Evolutionary conservation across 768 basidiomycete genomes (phyloP).

Genomic region (Suillus hirtellus): DNA sequence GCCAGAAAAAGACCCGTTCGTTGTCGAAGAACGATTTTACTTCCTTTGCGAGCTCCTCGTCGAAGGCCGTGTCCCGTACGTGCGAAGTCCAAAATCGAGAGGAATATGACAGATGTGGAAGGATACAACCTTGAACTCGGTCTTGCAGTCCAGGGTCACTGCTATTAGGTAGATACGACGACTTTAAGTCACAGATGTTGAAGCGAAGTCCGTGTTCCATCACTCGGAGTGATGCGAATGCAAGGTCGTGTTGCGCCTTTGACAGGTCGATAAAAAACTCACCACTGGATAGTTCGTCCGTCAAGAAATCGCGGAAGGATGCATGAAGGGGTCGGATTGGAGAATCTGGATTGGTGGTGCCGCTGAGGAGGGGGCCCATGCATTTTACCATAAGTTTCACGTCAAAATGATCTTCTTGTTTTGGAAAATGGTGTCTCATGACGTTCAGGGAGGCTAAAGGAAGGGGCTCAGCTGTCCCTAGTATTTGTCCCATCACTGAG

Average conservation of each 20-base stretch:
- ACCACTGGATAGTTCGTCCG: conserved; percentile 11
- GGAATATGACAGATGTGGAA: conserved; percentile 11
- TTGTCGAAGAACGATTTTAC: conserved; percentile 7
- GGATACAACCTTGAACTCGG: conserved; percentile 5
- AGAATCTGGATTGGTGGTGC: background rate
- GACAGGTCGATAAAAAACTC: conserved; percentile 18
- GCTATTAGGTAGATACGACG: conserved; percentile 30
- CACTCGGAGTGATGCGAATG: conserved; percentile 22
- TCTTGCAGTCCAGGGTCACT: conserved; percentile 16
- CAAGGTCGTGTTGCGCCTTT: conserved; percentile 20
- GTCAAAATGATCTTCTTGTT: background rate
- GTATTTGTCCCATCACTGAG: conserved; percentile 9
- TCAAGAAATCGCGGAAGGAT: conserved; percentile 32
- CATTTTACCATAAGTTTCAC: conserved; percentile 5
- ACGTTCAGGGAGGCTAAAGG: background rate
- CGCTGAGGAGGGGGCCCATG: conserved; percentile 15
- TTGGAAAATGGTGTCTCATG: conserved; percentile 4
- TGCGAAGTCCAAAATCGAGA: conserved; percentile 17
- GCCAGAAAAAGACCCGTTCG: conserved; percentile 13
- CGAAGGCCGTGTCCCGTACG: conserved; percentile 2
- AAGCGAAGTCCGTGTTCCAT: conserved; percentile 35
- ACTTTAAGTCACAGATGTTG: conserved; percentile 35
- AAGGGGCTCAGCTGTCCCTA: conserved; percentile 7
- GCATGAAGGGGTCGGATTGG: conserved; percentile 25
- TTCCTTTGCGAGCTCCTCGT: background rate